Conservation (phyloP, 768 basidiomycete species). For the Guyanaporus albipodus region DNA sequence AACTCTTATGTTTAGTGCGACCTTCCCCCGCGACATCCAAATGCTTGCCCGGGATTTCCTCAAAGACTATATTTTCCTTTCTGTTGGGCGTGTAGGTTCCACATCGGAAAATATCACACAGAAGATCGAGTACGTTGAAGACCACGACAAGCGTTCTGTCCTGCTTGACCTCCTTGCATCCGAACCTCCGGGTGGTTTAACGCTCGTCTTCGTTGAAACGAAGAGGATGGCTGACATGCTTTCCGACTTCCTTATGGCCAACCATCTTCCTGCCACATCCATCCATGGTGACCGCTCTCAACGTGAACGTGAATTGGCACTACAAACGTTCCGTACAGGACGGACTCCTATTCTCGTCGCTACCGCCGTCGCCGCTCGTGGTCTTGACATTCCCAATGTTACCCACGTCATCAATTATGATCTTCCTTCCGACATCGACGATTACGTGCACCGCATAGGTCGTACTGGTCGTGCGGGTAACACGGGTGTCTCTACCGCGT, state of each 20-base stretch:
- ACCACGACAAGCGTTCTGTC: constrained; percentile 93
- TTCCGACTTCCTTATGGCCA: constrained; percentile 87
- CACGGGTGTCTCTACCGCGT: constrained; percentile 91
- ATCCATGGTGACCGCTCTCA: constrained; percentile 99
- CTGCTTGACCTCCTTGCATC: constrained; percentile 90
- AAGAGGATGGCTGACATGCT: constrained; percentile 99
- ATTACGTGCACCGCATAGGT: constrained; percentile 98
- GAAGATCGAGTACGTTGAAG: constrained; percentile 98
- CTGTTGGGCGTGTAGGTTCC: constrained; percentile 96
- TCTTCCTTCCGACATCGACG: constrained; percentile 95
- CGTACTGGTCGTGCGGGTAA: constrained; percentile 99
- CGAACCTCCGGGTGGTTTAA: constrained; percentile 66
- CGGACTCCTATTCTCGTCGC: constrained; percentile 96
- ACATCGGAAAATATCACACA: constrained; percentile 99
- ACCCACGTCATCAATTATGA: constrained; percentile 99
- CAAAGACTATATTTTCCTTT: constrained; percentile 98
- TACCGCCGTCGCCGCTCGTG: constrained; percentile 97
- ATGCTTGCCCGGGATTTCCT: constrained; percentile 93
- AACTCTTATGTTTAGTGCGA: constrained; percentile 99
- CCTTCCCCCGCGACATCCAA: constrained; percentile 99
- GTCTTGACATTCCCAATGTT: constrained; percentile 98
- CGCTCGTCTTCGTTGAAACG: constrained; percentile 97
- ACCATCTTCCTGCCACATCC: constrained; percentile 85
- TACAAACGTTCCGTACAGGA: constrained; percentile 93
- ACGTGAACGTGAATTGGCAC: constrained; percentile 93